Conservation (phyloP, 352 stramenopile genomes). For the Phytopythium kandeliae region DNA sequence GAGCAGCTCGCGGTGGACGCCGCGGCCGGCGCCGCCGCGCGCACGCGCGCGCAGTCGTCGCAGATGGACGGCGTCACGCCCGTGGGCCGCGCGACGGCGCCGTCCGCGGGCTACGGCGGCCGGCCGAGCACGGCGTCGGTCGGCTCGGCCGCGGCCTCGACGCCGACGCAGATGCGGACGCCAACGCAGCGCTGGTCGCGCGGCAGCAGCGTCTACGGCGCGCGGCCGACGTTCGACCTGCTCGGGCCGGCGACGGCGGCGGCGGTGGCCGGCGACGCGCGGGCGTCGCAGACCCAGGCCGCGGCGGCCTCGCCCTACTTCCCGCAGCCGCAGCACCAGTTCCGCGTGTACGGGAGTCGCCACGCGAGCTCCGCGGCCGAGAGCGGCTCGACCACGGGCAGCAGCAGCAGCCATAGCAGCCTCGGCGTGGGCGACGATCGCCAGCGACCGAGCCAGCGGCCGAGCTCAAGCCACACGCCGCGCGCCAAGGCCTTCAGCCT, state of each 20-base stretch:
- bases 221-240: constrained; percentile 4
- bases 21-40: not conserved
- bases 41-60: not conserved
- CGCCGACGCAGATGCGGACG: too few species aligned
- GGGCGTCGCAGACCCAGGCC: not conserved
- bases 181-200: constrained; percentile 5
- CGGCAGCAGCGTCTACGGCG: constrained; percentile 6
- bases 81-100: constrained; percentile 7
- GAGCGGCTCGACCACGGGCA: too few species aligned
- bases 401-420: not conserved
- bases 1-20: constrained; percentile 38
- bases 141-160: not conserved
- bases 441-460: too few species aligned
- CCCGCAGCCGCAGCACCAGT: constrained; percentile 7
- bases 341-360: constrained; percentile 4
- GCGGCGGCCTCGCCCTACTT: constrained; percentile 1
- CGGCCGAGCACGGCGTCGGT: constrained; percentile 2
- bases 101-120: not conserved
- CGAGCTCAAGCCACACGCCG: not conserved
- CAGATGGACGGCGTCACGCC: not conserved
- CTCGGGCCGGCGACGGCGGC: too few species aligned
- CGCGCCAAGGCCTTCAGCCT: constrained; percentile 6
- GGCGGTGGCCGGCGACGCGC: too few species aligned
- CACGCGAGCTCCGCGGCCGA: too few species aligned
- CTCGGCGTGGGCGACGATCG: too few species aligned